Evolutionary conservation across 2,329 filamentous ascomycete genomes (phyloP), one percentile per base, ranked within the genome.

Genomic region (Cercospora janseana): DNA sequence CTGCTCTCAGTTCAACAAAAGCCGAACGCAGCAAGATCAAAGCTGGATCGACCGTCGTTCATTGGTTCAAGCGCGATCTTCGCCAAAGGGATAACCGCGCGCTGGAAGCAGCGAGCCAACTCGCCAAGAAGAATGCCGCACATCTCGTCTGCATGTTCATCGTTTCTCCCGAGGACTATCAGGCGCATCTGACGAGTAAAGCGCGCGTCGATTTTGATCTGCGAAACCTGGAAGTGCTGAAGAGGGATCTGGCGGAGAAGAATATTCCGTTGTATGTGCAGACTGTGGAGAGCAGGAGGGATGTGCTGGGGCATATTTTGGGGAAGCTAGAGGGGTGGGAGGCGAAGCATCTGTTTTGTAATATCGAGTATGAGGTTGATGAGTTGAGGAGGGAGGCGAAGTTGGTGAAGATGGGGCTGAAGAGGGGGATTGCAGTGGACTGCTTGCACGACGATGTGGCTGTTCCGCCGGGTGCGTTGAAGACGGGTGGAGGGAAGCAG

Each of bases 351-450:
- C 58, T 95, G 2, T 94, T 83, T 62, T 83, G 86, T 40, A 95
- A 95, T 64, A 81, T 90, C 50, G 90, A 95, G 66, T 95, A 95
- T 62, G 91, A 95, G 67, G 88, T 94, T 0, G 91, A 96, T 64
- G 91, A 95, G 70, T 70, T 95, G 51, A 76, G 90, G 34, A 77
- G 90, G 4, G 91, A 96, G 61, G 81, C 83, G 1, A 75, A 74
- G 21, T 70, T 95, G 62, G 77, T 88, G 1, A 77, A 73, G 21
- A 67, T 75, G 31, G 80, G 85, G 52, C 70, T 85, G 1, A 75
- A 82, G 12, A 79, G 78, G 9, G 84, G 80, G 0, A 80, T 92
- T 38, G 76, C 79, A 1, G 83, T 94, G 58, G 78, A 84, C n/a
- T 79, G 84, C 0, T 75, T 86, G 1, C 87, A 91, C 53, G 91